A percentile compares a stretch with the other conserved stretches of the same genome.
Evolutionary conservation across 139 green algal genomes (phyloP).

Genomic region (Yamagishiella unicocca): DNA sequence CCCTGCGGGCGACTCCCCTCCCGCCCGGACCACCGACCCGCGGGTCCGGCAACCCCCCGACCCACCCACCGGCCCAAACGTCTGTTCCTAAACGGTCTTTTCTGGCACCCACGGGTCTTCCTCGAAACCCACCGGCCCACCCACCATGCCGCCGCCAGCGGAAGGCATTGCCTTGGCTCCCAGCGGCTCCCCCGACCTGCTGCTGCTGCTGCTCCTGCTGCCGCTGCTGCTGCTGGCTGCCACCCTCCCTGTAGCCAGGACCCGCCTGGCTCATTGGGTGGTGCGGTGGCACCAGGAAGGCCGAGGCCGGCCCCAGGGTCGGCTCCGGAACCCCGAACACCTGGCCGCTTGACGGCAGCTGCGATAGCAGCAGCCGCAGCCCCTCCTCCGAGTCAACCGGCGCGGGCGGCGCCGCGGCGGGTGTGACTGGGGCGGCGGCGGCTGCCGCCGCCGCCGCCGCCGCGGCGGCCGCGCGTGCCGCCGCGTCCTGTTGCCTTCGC

Average conservation of each 20-base stretch:
- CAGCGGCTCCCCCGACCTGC: not conserved
- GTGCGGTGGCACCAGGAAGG: not conserved
- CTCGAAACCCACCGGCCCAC: not conserved
- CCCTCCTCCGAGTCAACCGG: not conserved
- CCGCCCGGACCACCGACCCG: too few relatives aligned
- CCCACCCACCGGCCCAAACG: too few relatives aligned
- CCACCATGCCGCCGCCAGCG: not conserved
- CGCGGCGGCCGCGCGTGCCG: not conserved
- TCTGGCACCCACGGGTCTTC: too few relatives aligned
- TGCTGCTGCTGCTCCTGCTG: not conserved
- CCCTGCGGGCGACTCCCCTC: too few relatives aligned
- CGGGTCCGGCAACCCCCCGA: too few relatives aligned
- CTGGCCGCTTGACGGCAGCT: not conserved
- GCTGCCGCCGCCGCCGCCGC: conserved; percentile 1
- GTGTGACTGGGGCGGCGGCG: not conserved
- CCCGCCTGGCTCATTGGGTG: not conserved
- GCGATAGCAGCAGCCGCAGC: conserved; percentile 1
- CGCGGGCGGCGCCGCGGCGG: not conserved
- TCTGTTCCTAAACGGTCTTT: too few relatives aligned
- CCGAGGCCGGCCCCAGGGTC: not conserved
- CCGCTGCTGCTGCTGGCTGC: not conserved
- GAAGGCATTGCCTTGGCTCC: not conserved
- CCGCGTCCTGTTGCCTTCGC: not conserved
- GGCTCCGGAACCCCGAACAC: not conserved
- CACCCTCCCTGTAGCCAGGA: not conserved